Evolutionary conservation across 805 yeast species (phyloP), one percentile per base, ranked within the genome.

Genomic region (Yarrowia divulgata): DNA sequence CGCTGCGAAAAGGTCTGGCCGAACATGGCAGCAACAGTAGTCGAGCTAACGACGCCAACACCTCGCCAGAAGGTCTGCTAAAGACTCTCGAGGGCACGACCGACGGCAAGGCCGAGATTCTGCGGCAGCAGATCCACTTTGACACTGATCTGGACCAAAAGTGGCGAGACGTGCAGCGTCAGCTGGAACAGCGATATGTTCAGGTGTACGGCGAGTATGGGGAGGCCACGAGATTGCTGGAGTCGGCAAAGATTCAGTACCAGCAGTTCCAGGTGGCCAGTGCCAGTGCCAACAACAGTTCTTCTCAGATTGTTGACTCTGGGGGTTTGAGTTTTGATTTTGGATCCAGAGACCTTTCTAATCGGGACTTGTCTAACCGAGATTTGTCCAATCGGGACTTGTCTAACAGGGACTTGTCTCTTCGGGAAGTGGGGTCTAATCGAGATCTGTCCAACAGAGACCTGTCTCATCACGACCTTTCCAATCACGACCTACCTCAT

Each of bases 81-180:
- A 43, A 45, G 52, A 34, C 19, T 1, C 52, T 60, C 2, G 66
- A 60, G 19, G 52, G 37, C 5, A 34, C 42, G 6, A 3, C 29
- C 1, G 66, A 60, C 14, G 52, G 66, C 2, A 60, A 60, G 34
- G 66, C 66, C 8, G 66, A 72, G 48, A 70, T 70, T 16, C 63
- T 77, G 43, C 70, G 71, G 1, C 71, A 71, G 34, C 74, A 76
- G 45, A 57, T 73, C 18, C 73, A 71, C 3, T 69, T 71, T 16
- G 79, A 78, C 43, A 71, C 74, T 16, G 69, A 70, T 18, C 75
- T 78, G 10, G 82, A 80, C 64, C 73, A 71, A 18, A 74, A 75
- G 19, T 80, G 83, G 83, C 71, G 72, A 32, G 73, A 75, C n/a
- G 73, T 74, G 0, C 81, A 78, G 60, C 74, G 77, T 60, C 73